A percentile compares a stretch with the other conserved stretches of the same genome.
phyloP scores from a whole-genome alignment of 2,329 filamentous ascomycete genomes.

The Fusarium nurragi region DNA sequence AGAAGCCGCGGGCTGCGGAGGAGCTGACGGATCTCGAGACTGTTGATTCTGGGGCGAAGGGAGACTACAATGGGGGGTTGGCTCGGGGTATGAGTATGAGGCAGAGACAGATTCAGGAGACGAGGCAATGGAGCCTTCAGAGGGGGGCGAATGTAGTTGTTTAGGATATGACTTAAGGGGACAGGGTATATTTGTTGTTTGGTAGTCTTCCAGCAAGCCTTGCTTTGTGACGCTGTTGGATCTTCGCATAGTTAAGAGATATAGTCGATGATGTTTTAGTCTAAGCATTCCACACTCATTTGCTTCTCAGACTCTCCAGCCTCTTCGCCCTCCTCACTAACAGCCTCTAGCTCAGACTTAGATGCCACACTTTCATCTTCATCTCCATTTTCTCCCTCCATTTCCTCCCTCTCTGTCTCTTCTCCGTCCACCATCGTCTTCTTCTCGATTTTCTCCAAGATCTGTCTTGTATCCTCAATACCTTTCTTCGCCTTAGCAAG shows the following conservation, averaged over 20 bases:
- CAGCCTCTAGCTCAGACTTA: not conserved
- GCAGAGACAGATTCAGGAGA: slow-evolving; percentile 39
- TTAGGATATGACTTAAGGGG: not conserved
- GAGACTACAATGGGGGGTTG: slow-evolving; percentile 2
- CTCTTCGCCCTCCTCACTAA: slow-evolving; percentile 13
- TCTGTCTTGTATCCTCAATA: slow-evolving; percentile 14
- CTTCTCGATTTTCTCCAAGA: slow-evolving; percentile 6
- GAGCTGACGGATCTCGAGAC: slow-evolving; percentile 35
- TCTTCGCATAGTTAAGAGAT: not conserved
- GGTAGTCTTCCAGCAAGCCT: not conserved
- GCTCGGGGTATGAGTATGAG: slow-evolving; percentile 24
- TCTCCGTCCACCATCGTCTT: not conserved
- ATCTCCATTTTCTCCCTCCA: not conserved
- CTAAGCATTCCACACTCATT: not conserved
- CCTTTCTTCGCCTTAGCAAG: slow-evolving; percentile 20
- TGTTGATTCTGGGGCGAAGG: slow-evolving; percentile 32
- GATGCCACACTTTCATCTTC: not conserved
- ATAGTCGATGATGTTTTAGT: not conserved
- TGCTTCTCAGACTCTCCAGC: not conserved
- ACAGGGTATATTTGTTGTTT: not conserved
- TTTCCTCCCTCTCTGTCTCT: not conserved
- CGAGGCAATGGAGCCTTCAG: slow-evolving; percentile 40
- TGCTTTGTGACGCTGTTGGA: not conserved
- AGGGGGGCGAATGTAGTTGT: slow-evolving; percentile 12
- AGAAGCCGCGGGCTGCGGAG: slow-evolving; percentile 34